Base-by-base conservation (phyloP, 805 yeast species). In the Kodamaea kakaduensis region DNA sequence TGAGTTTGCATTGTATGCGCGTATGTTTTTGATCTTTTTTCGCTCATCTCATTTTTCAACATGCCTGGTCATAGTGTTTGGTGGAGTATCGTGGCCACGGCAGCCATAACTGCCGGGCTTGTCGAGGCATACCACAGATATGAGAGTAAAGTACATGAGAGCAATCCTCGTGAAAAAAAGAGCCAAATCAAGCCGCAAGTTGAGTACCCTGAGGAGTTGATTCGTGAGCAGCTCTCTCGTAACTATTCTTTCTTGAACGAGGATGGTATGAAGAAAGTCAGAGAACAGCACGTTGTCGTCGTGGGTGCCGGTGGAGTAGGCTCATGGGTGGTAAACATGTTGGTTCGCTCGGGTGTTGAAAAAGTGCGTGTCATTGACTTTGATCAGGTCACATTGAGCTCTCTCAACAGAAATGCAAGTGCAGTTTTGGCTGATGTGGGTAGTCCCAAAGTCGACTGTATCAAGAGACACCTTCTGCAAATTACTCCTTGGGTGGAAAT, bases 301-400 rank as follows among this genome's bases (percentile, higher is more conserved):
- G 79, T 77, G 19, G 98, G 99, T 19, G 93, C 90, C 12, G 99
- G 99, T 40, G 99, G 99, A 40, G 99, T 93, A 25, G 99, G 99
- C 2, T 89, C 97, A 0, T 89, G 96, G 90, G 95, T 82, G 16
- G 81, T 84, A 9, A 82, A 95, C 8, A 86, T 94, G 84, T 70
- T 93, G 38, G 83, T 84, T 2, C 78, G 99, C 50, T 84, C 95
- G 12, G 99, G 99, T 10, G 81, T 89, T 25, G 81, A 83, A 14
- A 73, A 76, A 40, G 57, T 93, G 35, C 73, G 88, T 47, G 71
- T 93, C 38, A 78, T 93, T 36, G 99, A 93, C 60, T 93, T 93
- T 55, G 99, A 93, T 59, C 99, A 93, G 64, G 97, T 93, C 17
- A 79, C 96, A 1, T 67, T 93, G 40, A 84, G 95, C 32, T 86